A percentile compares a stretch with the other conserved stretches of the same genome.
Evolutionary conservation across 768 basidiomycete species (phyloP).

Genomic region (Lactifluus hygrophoroides): DNA sequence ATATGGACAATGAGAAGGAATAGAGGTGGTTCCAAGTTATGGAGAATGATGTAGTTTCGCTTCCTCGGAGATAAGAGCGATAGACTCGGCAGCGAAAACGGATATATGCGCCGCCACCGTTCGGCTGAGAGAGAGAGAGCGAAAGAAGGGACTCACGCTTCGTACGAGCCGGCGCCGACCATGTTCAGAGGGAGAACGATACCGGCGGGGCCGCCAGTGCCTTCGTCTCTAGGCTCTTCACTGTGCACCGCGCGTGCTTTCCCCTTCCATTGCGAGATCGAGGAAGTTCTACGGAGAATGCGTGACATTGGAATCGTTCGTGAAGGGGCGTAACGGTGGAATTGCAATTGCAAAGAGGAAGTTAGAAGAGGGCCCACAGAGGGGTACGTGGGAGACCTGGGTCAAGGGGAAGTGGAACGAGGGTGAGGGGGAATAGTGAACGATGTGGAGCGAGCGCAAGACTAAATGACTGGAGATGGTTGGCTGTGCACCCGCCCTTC

Average conservation of each 20-base stretch:
- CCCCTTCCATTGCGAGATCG: constrained; percentile 20
- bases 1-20: too few relatives aligned
- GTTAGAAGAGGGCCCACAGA: neutral
- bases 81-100: neutral
- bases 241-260: constrained; percentile 16
- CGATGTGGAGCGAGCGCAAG: neutral
- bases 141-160: constrained; percentile 53
- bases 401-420: neutral
- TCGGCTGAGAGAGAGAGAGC: neutral
- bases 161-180: constrained; percentile 43
- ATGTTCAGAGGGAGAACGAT: constrained; percentile 50
- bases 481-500: neutral
- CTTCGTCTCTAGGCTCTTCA: constrained; percentile 26
- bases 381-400: neutral
- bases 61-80: neutral
- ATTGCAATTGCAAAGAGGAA: neutral
- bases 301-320: constrained; percentile 1
- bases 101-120: neutral
- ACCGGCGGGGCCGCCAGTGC: constrained; percentile 43
- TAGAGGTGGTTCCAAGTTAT: too few relatives aligned
- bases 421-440: too few relatives aligned
- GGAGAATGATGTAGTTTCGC: neutral
- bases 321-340: neutral
- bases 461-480: neutral
- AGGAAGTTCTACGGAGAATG: neutral